phyloP scores from a whole-genome alignment of 1,284 basidiomycete genomes.

The Ustilago hordei region DNA sequence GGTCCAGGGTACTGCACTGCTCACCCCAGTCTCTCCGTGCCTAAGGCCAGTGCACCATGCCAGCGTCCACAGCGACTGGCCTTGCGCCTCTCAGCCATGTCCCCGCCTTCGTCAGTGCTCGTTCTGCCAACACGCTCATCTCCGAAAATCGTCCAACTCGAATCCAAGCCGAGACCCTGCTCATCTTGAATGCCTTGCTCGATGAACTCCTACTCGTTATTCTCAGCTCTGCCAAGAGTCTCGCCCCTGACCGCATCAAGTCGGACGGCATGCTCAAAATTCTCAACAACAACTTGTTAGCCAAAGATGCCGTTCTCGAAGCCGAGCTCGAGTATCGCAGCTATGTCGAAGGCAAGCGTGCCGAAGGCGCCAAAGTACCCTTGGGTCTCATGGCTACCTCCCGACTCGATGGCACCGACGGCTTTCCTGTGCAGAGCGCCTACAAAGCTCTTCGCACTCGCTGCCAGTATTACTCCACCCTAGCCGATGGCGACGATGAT shows the following conservation, averaged over 20 bases:
- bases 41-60: constrained; percentile 9
- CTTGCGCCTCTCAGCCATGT: constrained; percentile 17
- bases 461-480: constrained; percentile 63
- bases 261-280: constrained; percentile 60
- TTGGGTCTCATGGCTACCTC: constrained; percentile 63
- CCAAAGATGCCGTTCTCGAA: constrained; percentile 64
- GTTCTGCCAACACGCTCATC: constrained; percentile 61
- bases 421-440: constrained; percentile 58
- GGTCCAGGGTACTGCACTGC: too few relatives aligned
- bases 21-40: too few relatives aligned
- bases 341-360: constrained; percentile 60
- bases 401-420: constrained; percentile 59
- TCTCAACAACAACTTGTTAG: constrained; percentile 58
- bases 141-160: constrained; percentile 62
- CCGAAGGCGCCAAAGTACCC: constrained; percentile 61
- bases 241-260: constrained; percentile 66
- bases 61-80: constrained; percentile 13
- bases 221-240: constrained; percentile 55
- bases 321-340: constrained; percentile 63
- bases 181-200: constrained; percentile 57
- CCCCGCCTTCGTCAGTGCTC: constrained; percentile 57
- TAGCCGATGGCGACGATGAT: constrained; percentile 58
- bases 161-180: constrained; percentile 60
- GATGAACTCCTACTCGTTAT: constrained; percentile 62
- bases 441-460: constrained; percentile 57